These are phyloP conservation scores for Trichosporon ovoides DNA, from an alignment of 1,284 basidiomycete genomes.

Conservation along the genomic window DNA sequence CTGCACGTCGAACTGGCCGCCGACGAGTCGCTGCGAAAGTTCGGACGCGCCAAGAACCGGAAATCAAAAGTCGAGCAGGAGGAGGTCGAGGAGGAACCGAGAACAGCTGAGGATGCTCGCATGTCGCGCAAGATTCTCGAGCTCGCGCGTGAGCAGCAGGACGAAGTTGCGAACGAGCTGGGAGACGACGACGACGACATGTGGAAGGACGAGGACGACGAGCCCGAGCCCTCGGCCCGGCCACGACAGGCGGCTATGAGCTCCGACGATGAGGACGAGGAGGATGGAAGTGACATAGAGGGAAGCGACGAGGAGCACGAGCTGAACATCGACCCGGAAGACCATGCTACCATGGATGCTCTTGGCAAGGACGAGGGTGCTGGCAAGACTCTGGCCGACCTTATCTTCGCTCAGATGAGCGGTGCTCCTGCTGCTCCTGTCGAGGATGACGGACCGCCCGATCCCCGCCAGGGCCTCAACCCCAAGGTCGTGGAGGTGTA, in stretches of 20 bases:
- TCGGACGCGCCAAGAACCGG: slow-evolving; percentile 70
- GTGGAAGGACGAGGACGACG: slow-evolving; percentile 47
- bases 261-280: slow-evolving; percentile 40
- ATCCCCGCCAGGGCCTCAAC: slow-evolving; percentile 87
- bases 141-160: slow-evolving; percentile 87
- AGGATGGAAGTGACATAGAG: slow-evolving; percentile 43
- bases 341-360: slow-evolving; percentile 75
- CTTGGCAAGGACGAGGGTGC: slow-evolving; percentile 53
- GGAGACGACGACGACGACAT: slow-evolving; percentile 46
- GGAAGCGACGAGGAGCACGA: slow-evolving; percentile 54
- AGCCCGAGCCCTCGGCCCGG: slow-evolving; percentile 37
- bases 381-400: slow-evolving; percentile 82
- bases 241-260: slow-evolving; percentile 16
- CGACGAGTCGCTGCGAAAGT: slow-evolving; percentile 68
- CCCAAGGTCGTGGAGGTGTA: slow-evolving; percentile 96
- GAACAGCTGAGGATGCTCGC: slow-evolving; percentile 76
- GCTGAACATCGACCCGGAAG: slow-evolving; percentile 75
- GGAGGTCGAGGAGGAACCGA: slow-evolving; percentile 55
- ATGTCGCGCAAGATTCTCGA: slow-evolving; percentile 85
- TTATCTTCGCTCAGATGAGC: slow-evolving; percentile 89
- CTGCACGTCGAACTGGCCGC: slow-evolving; percentile 73
- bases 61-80: slow-evolving; percentile 53
- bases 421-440: slow-evolving; percentile 56
- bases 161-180: slow-evolving; percentile 67
- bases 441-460: slow-evolving; percentile 58